These are phyloP conservation scores for Fusarium transvaalense DNA, from an alignment of 2,329 filamentous ascomycete species.

Conservation along the genomic window DNA sequence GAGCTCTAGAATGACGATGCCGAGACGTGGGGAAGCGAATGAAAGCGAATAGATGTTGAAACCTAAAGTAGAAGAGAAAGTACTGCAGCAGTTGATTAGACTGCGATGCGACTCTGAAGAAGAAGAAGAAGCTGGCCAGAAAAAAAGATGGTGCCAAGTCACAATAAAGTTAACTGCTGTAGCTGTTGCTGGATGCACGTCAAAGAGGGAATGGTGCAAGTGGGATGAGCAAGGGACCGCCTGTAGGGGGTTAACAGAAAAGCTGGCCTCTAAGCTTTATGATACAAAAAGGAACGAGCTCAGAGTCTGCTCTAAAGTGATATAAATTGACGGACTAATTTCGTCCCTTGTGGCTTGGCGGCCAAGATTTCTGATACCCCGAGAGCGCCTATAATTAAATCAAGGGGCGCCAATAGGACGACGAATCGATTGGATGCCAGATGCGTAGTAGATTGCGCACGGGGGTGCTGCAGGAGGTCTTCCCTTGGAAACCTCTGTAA, in stretches of 20 bases:
- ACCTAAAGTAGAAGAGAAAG: background rate
- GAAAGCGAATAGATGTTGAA: background rate
- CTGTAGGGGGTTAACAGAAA: too few species aligned
- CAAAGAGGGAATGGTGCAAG: constrained; percentile 32
- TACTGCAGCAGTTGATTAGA: background rate
- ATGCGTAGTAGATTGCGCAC: constrained; percentile 31
- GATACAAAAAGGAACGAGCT: too few species aligned
- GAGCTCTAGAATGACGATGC: constrained; percentile 25
- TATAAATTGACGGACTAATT: too few species aligned
- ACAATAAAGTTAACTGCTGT: constrained; percentile 21
- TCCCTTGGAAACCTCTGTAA: constrained; percentile 21
- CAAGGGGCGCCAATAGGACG: constrained; percentile 36
- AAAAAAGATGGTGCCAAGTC: constrained; percentile 28
- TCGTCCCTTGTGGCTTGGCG: too few species aligned
- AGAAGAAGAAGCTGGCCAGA: background rate
- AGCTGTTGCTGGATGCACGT: constrained; percentile 22
- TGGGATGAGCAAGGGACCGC: constrained; percentile 28
- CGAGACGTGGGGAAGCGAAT: background rate
- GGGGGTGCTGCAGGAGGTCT: constrained; percentile 23
- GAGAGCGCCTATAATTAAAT: constrained; percentile 38
- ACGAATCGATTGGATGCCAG: constrained; percentile 27
- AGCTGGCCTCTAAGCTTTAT: too few species aligned
- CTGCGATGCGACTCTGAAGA: background rate
- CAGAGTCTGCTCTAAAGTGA: too few species aligned
- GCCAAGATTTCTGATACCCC: too few species aligned